A percentile compares a stretch with the other conserved stretches of the same genome.
phyloP scores from a whole-genome alignment of 2,329 filamentous ascomycete genomes.

The Colletotrichum cordylinicola region DNA sequence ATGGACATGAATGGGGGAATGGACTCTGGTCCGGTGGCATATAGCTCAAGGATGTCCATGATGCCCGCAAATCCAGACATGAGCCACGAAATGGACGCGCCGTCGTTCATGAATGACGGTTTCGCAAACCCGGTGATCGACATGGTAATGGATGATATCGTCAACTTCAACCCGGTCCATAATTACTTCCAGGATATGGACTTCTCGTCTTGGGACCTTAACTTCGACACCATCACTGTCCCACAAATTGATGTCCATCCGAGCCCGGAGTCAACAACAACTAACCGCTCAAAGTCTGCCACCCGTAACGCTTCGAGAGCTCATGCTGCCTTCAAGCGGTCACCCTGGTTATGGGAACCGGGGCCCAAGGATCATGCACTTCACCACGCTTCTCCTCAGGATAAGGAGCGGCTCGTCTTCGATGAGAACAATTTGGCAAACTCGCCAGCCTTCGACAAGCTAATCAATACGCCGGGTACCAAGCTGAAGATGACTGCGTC shows the following conservation, averaged over 20 bases:
- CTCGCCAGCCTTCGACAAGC: conserved; percentile 11
- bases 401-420: conserved; percentile 11
- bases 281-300: conserved; percentile 25
- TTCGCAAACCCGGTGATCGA: conserved; percentile 12
- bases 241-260: conserved; percentile 31
- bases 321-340: conserved; percentile 37
- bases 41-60: neutral
- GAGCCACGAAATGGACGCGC: neutral
- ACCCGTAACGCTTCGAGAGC: conserved; percentile 30
- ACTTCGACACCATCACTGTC: conserved; percentile 33
- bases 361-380: conserved; percentile 30
- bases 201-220: conserved; percentile 36
- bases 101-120: conserved; percentile 1
- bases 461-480: conserved; percentile 9
- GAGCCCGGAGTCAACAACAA: conserved; percentile 31
- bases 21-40: neutral
- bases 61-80: conserved; percentile 1
- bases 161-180: conserved; percentile 31
- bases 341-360: conserved; percentile 39
- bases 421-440: conserved; percentile 11
- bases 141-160: conserved; percentile 21
- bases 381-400: conserved; percentile 2
- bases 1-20: conserved; percentile 1
- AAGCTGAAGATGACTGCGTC: conserved; percentile 26
- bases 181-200: conserved; percentile 36